Percentiles rank a stretch among this genome's conserved stretches.
Evolutionary conservation across 306 rosid genomes (phyloP).

Genomic region (Rosa persica): DNA sequence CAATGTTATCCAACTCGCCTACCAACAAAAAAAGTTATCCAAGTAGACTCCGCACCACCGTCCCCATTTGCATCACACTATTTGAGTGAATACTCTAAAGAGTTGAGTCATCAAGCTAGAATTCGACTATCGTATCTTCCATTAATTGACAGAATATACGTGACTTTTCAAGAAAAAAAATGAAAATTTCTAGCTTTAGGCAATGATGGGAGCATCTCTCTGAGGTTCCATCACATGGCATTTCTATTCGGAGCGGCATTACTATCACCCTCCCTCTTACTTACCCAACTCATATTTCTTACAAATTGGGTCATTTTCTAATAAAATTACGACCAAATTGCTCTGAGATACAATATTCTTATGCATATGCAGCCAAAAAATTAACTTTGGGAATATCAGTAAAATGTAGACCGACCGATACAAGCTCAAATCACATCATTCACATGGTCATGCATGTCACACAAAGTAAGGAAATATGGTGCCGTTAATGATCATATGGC

Average conservation of each 20-base stretch:
- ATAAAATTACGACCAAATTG: not conserved
- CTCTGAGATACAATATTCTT: not conserved
- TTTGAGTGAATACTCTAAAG: not conserved
- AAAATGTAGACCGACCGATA: too few species aligned
- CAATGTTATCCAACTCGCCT: not conserved
- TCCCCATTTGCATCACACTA: constrained; percentile 6
- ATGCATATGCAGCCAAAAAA: too few species aligned
- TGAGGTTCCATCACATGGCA: not conserved
- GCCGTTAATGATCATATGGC: not conserved
- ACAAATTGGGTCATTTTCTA: not conserved
- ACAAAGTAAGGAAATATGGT: not conserved
- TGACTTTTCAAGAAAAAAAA: not conserved
- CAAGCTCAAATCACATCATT: too few species aligned
- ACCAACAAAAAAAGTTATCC: not conserved
- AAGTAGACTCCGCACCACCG: constrained; percentile 2
- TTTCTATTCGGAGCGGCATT: not conserved
- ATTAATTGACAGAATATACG: not conserved
- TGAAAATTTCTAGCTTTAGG: not conserved
- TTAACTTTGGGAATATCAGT: too few species aligned
- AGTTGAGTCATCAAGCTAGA: not conserved
- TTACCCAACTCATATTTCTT: not conserved
- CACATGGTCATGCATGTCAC: too few species aligned
- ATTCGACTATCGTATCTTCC: not conserved
- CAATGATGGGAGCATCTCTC: not conserved
- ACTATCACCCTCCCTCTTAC: not conserved